A percentile compares a stretch with the other conserved stretches of the same genome.
Evolutionary conservation across 2,329 filamentous ascomycete genomes (phyloP).

Genomic region (Albophoma yamanashiensis): DNA sequence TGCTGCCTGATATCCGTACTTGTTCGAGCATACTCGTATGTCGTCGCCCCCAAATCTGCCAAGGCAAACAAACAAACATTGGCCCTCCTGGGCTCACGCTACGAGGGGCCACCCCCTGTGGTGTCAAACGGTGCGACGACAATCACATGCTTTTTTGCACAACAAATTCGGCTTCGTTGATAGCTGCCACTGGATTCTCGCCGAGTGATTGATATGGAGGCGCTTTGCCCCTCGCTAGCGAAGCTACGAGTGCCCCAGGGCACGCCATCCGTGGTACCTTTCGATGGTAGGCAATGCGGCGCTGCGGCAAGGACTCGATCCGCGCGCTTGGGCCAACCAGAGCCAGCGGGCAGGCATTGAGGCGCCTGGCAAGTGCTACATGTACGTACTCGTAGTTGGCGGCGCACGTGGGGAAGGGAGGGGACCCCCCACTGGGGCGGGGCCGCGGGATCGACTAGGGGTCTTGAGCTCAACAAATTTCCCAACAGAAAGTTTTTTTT

Average conservation of each 20-base stretch:
- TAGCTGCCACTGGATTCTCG: background rate
- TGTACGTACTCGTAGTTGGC: background rate
- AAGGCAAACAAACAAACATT: too few relatives aligned
- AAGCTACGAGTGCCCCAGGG: background rate
- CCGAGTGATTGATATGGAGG: background rate
- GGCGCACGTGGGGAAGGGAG: background rate
- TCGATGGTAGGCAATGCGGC: background rate
- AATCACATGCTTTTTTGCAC: background rate
- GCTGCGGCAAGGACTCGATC: background rate
- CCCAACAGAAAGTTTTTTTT: conserved; percentile 20
- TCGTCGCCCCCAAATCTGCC: too few relatives aligned
- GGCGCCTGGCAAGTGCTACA: background rate
- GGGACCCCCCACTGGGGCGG: background rate
- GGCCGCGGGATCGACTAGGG: background rate
- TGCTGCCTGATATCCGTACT: background rate
- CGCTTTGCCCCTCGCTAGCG: background rate
- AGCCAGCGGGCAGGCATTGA: background rate
- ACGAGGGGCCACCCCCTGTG: too few relatives aligned
- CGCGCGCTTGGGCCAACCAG: background rate
- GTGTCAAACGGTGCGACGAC: background rate
- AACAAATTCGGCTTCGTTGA: background rate
- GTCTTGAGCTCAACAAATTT: conserved; percentile 22
- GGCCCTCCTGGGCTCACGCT: too few relatives aligned
- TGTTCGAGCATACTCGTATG: background rate
- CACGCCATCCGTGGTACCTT: background rate